These are phyloP conservation scores for Teunomyces kruisii DNA, from an alignment of 805 yeast species.

Conservation along the genomic window DNA sequence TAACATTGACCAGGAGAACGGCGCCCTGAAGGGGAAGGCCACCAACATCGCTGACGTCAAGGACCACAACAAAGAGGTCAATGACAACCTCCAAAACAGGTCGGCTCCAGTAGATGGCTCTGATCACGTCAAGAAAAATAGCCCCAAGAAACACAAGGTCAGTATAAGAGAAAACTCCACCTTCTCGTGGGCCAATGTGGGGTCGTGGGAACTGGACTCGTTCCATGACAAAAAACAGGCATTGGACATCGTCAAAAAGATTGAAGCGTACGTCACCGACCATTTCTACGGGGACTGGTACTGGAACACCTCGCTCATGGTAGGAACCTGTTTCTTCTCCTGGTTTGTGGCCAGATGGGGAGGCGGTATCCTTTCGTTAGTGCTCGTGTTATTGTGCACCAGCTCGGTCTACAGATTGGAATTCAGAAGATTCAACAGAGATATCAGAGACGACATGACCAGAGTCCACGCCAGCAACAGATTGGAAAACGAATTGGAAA, in stretches of 20 bases:
- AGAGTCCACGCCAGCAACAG: conserved; percentile 64
- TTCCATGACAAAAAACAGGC: conserved; percentile 23
- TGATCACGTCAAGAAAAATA: conserved; percentile 5
- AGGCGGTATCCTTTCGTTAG: conserved; percentile 62
- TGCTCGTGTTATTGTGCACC: conserved; percentile 58
- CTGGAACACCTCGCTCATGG: conserved; percentile 60
- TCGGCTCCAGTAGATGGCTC: conserved; percentile 18
- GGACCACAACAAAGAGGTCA: conserved; percentile 13
- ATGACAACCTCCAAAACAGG: conserved; percentile 9
- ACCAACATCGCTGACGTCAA: conserved; percentile 10
- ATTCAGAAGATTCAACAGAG: conserved; percentile 71
- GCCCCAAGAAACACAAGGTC: conserved; percentile 12
- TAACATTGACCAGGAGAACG: neutral
- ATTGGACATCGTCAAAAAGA: conserved; percentile 27
- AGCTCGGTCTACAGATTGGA: conserved; percentile 71
- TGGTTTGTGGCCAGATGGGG: conserved; percentile 67
- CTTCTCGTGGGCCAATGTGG: conserved; percentile 43
- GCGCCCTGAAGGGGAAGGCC: neutral
- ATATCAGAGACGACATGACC: conserved; percentile 73
- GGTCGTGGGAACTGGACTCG: conserved; percentile 31
- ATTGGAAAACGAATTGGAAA: conserved; percentile 62
- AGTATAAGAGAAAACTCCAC: conserved; percentile 29
- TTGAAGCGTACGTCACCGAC: conserved; percentile 64
- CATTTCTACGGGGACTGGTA: conserved; percentile 71
- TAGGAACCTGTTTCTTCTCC: conserved; percentile 71